Evolutionary conservation across 2,329 filamentous ascomycete species (phyloP), one percentile per base, ranked within the genome.

Genomic region (Leptoxyphium fumago): DNA sequence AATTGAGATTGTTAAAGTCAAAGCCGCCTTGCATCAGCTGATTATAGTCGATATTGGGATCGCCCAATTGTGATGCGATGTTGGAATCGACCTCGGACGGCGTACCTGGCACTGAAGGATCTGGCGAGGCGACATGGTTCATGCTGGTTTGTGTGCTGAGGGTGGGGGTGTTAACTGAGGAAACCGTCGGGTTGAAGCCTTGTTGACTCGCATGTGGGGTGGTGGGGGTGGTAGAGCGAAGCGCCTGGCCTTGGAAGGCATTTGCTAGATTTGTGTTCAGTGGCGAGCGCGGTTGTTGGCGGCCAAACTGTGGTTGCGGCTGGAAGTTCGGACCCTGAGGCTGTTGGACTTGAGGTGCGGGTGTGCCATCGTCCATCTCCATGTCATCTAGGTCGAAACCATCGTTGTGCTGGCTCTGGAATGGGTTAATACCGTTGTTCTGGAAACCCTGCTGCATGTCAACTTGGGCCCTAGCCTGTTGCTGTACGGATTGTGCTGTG

Each of bases 111-210:
- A 75, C 72, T 38, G 80, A 83, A 5, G 78, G 79, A 61, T 81
- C 75, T 44, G 78, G 75, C 18, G 78, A 77, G 48, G 73, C 64
- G 68, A 72, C 52, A 63, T 69, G 62, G 66, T 77, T 74, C 32
- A 15, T 36, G 45, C 73, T 70, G 29, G 84, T 80, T 51, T 87
- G 81, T 1, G 85, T 85, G 47, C 82, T 83, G 46, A 96, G 73
- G 0, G 88, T 94, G 0, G 89, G 89, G 0, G 89, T 96, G 62
- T 95, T 96, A 44, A 95, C 89, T 2, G 88, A 95, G 2, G 91
- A 98, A 14, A 96, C 89, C 1, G 88, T 95, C 13, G 89, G 89
- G 61, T 95, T 95, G 56, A 89, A 86, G 44, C 63, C 64, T 47
- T 68, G 65, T 36, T 72, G 70, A 54, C 74, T 79, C 40, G 81